Evolutionary conservation across 148 eudicot genomes (phyloP).

Genomic region (Silene latifolia): DNA sequence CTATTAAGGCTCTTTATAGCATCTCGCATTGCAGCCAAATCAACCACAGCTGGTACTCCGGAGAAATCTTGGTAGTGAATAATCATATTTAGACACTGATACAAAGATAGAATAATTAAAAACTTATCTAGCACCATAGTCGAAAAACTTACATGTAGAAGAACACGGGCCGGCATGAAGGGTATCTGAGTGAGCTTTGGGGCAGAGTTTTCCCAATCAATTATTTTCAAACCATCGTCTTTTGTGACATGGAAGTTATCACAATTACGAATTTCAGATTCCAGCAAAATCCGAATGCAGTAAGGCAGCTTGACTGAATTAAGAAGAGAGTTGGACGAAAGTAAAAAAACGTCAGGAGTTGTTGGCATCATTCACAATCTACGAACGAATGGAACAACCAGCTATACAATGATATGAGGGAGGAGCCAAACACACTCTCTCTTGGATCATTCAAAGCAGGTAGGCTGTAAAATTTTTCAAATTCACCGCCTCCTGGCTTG

Average conservation of each 20-base stretch:
- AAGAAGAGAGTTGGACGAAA: not conserved
- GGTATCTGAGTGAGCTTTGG: constrained; percentile 92
- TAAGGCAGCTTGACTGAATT: constrained; percentile 73
- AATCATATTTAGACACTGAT: constrained; percentile 9
- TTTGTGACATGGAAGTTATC: constrained; percentile 87
- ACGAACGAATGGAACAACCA: not conserved
- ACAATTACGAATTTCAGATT: constrained; percentile 89
- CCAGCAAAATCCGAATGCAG: constrained; percentile 79
- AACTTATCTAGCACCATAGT: not conserved
- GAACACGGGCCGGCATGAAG: constrained; percentile 94
- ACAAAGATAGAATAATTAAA: not conserved
- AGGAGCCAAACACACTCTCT: constrained; percentile 40
- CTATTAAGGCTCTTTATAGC: constrained; percentile 75
- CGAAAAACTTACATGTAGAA: constrained; percentile 58
- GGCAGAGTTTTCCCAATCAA: constrained; percentile 91
- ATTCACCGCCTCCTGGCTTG: constrained; percentile 95
- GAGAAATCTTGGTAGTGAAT: constrained; percentile 64
- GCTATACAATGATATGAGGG: not conserved
- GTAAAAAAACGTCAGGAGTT: not conserved
- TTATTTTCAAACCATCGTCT: constrained; percentile 87
- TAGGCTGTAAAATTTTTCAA: constrained; percentile 91
- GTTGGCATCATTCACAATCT: not conserved
- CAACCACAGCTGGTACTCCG: constrained; percentile 95
- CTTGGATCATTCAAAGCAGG: constrained; percentile 96
- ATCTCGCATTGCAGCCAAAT: constrained; percentile 93